Conservation (phyloP, 2,329 filamentous ascomycete genomes). For the Sporothrix brasiliensis region DNA sequence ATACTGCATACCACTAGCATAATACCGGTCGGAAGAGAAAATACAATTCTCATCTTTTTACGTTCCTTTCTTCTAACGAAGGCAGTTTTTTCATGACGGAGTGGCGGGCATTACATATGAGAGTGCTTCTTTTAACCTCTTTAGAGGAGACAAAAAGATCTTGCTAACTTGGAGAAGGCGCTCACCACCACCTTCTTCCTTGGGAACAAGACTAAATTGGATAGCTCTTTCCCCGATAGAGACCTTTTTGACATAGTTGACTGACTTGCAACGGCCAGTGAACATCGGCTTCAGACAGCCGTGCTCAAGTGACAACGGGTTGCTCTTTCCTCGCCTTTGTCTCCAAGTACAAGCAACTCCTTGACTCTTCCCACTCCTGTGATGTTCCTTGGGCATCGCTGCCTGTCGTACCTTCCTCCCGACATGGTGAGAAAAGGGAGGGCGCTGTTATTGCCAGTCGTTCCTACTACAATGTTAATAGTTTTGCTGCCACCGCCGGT, state of each 20-base stretch:
- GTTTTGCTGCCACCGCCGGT: no score
- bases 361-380: no score
- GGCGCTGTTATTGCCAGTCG: background rate
- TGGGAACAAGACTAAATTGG: no score
- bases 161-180: no score
- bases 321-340: background rate
- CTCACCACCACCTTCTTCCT: no score
- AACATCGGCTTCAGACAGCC: no score
- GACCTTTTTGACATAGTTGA: background rate
- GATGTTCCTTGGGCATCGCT: no score
- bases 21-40: slow-evolving; percentile 9
- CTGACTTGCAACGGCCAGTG: background rate
- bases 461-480: background rate
- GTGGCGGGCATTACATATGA: background rate
- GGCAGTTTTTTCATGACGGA: background rate
- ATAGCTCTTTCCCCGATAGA: background rate
- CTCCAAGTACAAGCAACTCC: background rate
- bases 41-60: background rate
- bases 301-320: no score
- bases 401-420: background rate
- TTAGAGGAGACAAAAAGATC: background rate
- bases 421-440: background rate
- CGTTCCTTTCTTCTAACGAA: background rate
- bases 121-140: background rate
- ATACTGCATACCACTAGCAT: slow-evolving; percentile 13